These are phyloP conservation scores for Scheffersomyces stipitis DNA, from an alignment of 805 yeast species.

Conservation along the genomic window DNA sequence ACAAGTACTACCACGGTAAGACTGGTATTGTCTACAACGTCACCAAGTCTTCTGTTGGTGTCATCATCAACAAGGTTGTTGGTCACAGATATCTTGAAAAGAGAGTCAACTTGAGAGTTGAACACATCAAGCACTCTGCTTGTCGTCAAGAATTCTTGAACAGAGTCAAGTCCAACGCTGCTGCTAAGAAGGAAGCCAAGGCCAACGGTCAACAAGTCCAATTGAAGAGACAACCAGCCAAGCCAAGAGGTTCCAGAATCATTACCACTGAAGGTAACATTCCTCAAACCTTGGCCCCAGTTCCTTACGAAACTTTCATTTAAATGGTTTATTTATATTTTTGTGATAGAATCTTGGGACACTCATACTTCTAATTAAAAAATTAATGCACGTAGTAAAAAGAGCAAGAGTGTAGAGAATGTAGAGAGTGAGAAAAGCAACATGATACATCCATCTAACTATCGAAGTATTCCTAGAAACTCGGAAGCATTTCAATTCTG, in stretches of 20 bases:
- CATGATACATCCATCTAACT: no score
- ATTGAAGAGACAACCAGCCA: conserved; percentile 98
- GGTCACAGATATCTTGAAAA: conserved; percentile 99
- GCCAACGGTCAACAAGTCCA: conserved; percentile 85
- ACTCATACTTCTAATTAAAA: not conserved
- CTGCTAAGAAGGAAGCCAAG: conserved; percentile 90
- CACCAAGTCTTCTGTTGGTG: conserved; percentile 98
- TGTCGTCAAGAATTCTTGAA: conserved; percentile 98
- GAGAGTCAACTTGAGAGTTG: conserved; percentile 97
- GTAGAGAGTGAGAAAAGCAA: no score
- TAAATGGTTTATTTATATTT: conserved; percentile 40
- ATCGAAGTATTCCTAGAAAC: no score
- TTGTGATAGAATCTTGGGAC: not conserved
- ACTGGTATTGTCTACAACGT: conserved; percentile 99
- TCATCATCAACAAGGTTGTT: conserved; percentile 96
- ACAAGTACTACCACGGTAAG: conserved; percentile 99
- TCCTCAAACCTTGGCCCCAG: conserved; percentile 98
- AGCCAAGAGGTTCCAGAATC: conserved; percentile 91
- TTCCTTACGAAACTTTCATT: conserved; percentile 99
- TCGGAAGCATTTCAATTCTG: no score
- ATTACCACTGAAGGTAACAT: conserved; percentile 78
- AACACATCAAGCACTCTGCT: conserved; percentile 99
- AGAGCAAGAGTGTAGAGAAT: no score
- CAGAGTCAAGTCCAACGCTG: conserved; percentile 98
- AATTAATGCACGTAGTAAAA: not conserved